Evolutionary conservation across 345 rosid genomes (phyloP).

Genomic region (Angophora floribunda): DNA sequence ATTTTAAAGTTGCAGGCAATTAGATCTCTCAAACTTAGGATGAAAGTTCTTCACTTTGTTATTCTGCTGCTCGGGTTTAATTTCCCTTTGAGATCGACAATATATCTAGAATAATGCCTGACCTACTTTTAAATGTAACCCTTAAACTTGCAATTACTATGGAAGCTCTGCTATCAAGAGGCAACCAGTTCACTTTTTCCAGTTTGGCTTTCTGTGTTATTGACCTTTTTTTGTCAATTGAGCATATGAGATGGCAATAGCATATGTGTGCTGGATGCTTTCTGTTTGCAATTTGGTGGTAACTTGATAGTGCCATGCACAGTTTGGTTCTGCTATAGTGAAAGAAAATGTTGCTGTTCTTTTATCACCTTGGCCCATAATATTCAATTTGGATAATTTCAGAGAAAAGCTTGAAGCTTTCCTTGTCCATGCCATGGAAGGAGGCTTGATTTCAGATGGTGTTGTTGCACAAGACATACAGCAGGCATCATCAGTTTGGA

Average conservation of each 20-base stretch:
- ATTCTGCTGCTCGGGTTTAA: background rate
- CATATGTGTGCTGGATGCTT: background rate
- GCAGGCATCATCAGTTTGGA: constrained; percentile 93
- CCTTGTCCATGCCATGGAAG: constrained; percentile 61
- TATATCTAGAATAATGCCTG: background rate
- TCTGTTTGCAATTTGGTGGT: background rate
- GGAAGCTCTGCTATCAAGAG: background rate
- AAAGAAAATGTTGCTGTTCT: background rate
- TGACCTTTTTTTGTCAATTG: background rate
- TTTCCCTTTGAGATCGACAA: background rate
- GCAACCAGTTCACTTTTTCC: background rate
- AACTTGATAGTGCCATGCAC: background rate
- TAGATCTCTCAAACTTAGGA: background rate
- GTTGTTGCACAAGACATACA: constrained; percentile 87
- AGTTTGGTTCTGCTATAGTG: background rate
- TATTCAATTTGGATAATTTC: constrained; percentile 6
- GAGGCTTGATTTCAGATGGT: constrained; percentile 85
- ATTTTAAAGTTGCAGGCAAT: background rate
- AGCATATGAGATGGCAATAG: background rate
- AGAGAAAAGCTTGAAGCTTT: constrained; percentile 95
- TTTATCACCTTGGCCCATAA: background rate
- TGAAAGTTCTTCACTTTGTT: background rate
- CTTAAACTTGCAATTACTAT: background rate
- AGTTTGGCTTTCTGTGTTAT: background rate
- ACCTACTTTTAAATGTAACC: background rate